Percentiles rank a stretch among this genome's conserved stretches.
Evolutionary conservation across 345 rosid species (phyloP).

Genomic region (Psidium guajava): DNA sequence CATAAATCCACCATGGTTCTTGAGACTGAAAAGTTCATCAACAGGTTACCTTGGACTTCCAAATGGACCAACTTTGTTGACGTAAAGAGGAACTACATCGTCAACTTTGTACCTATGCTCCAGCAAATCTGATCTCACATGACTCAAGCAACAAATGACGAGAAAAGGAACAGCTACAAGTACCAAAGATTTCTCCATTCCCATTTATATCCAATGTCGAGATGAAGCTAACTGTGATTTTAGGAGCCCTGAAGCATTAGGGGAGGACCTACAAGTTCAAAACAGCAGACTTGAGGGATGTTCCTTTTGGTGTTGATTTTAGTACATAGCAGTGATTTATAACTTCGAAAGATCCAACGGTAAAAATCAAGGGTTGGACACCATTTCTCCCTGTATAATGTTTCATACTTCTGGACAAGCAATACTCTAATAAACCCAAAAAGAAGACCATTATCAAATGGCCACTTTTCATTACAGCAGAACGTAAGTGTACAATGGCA

Average conservation of each 20-base stretch:
- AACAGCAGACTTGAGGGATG: not conserved
- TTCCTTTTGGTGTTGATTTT: not conserved
- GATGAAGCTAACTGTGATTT: not conserved
- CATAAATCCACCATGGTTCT: too few relatives aligned
- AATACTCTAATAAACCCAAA: not conserved
- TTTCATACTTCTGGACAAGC: not conserved
- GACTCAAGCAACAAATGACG: constrained; percentile 8
- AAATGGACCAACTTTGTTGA: constrained; percentile 74
- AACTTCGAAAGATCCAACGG: not conserved
- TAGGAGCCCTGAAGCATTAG: not conserved
- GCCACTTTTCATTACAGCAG: not conserved
- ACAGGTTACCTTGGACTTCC: constrained; percentile 51
- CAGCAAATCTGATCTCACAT: constrained; percentile 47
- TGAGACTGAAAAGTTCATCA: not conserved
- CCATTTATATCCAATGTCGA: not conserved
- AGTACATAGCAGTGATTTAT: not conserved
- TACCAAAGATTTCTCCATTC: not conserved
- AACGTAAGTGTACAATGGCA: not conserved
- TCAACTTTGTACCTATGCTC: constrained; percentile 56
- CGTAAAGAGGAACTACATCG: constrained; percentile 51
- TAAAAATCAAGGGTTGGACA: not conserved
- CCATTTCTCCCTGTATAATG: not conserved
- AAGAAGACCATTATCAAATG: not conserved
- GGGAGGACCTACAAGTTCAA: not conserved
- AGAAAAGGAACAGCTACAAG: constrained; percentile 27